These are phyloP conservation scores for Cladosporium oxysporum DNA, from an alignment of 2,329 filamentous ascomycete genomes.

Conservation along the genomic window DNA sequence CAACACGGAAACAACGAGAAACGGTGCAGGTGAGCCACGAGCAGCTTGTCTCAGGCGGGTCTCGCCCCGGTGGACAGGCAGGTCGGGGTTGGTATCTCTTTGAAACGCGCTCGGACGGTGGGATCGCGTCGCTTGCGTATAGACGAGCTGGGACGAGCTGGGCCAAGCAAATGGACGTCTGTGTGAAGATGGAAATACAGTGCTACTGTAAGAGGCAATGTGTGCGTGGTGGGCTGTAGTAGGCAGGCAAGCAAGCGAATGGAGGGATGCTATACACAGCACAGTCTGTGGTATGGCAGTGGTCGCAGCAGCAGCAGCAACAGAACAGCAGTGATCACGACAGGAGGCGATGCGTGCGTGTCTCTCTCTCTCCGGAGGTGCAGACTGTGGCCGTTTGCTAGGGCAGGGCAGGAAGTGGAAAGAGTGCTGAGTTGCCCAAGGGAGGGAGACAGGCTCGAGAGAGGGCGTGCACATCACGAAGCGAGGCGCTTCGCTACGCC, in stretches of 20 bases:
- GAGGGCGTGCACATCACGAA: not conserved
- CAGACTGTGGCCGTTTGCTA: constrained; percentile 6
- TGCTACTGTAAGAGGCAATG: not conserved
- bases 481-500: constrained; percentile 15
- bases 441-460: not conserved
- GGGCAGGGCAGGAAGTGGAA: not conserved
- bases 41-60: constrained; percentile 20
- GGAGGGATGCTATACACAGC: not conserved
- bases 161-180: constrained; percentile 5
- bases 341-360: not conserved
- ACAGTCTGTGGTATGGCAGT: not conserved
- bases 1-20: constrained; percentile 15
- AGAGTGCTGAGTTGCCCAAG: not conserved
- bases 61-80: constrained; percentile 14
- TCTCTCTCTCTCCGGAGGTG: not conserved
- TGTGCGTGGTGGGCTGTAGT: not conserved
- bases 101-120: constrained; percentile 20
- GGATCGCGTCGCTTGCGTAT: constrained; percentile 12
- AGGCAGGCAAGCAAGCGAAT: not conserved
- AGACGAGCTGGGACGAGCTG: constrained; percentile 1
- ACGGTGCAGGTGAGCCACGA: constrained; percentile 16
- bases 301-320: not conserved
- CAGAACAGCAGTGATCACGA: not conserved
- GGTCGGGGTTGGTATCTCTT: constrained; percentile 17
- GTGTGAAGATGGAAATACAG: constrained; percentile 9